Evolutionary conservation across 148 eudicot species (phyloP), one percentile per base, ranked within the genome.

Genomic region (Cornus controversa): DNA sequence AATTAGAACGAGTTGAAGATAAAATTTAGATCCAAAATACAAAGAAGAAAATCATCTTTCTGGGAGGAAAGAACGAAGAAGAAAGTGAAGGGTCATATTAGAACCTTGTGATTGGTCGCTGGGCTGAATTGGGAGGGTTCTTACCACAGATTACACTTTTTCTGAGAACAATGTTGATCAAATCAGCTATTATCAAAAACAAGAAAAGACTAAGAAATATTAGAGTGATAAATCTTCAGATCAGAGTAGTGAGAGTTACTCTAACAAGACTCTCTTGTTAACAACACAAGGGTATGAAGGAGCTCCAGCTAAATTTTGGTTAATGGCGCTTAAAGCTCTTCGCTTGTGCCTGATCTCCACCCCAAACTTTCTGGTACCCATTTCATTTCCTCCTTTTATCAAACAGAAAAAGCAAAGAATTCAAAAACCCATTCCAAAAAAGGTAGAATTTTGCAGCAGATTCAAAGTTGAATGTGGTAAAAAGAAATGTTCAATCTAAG

Each of bases 311-410:
- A 85, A 47, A 62, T 91, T 93, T 77, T 89, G 90, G 62, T 87
- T 85, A 70, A 91, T 89, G 74, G 81, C 82, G 72, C 92, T 40
- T 73, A 93, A 80, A 36, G 90, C 91, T 84, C 93, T 89, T 79
- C 97, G 75, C 8, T 84, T 83, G 42, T 87, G 75, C 67, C 86
- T 87, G 16, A 75, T 81, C 76, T 89, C 94, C 13, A 79, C 81
- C 54, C 92, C 92, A 66, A 86, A 77, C 77, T 89, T 86, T 81
- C 87, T 78, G 57, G 29, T 66, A 67, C 66, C 89, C 75, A 81
- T 81, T 71, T 80, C 87, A 28, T 75, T 57, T 47, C 68, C 85
- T 77, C 84, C 90, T 84, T 78, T 45, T 50, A 45, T 53, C 77
- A 70, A 53, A 25, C 27, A 69, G 20, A 57, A 65, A 74, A 50